Conservation (phyloP, 2,329 filamentous ascomycete species). For the Pezicula rhizophila region DNA sequence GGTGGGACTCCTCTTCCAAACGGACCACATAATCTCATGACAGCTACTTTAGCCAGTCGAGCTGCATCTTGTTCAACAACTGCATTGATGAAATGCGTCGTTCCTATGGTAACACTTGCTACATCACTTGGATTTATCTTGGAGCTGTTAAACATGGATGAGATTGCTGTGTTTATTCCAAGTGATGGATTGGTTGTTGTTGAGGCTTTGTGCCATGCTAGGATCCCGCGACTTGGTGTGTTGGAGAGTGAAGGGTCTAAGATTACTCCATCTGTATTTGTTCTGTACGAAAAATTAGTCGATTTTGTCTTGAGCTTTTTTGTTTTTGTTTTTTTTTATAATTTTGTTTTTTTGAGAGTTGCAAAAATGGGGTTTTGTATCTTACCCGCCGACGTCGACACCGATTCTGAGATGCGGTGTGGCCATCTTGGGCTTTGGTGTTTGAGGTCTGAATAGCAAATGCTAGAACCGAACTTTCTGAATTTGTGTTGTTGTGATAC, state of each 20-base stretch:
- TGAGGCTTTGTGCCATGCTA: conserved; percentile 15
- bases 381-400: conserved; percentile 13
- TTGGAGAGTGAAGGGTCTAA: conserved; percentile 12
- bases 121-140: conserved; percentile 25
- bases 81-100: conserved; percentile 53
- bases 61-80: conserved; percentile 46
- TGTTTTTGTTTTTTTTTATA: too few species aligned
- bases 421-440: not conserved
- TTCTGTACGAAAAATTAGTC: conserved; percentile 5
- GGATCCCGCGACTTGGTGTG: conserved; percentile 10
- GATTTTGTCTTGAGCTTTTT: not conserved
- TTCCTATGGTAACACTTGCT: conserved; percentile 15
- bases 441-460: too few species aligned
- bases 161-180: conserved; percentile 16
- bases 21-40: conserved; percentile 47
- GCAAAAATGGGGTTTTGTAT: not conserved
- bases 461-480: too few species aligned
- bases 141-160: conserved; percentile 14
- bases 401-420: conserved; percentile 3
- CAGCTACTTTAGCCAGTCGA: conserved; percentile 44
- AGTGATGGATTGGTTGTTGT: conserved; percentile 16
- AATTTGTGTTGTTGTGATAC: too few species aligned
- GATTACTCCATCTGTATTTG: conserved; percentile 18
- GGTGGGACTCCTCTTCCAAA: conserved; percentile 35
- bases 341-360: not conserved